A percentile compares a stretch with the other conserved stretches of the same genome.
phyloP scores from a whole-genome alignment of 164 flowering plant genomes.

The Magnolia sinica region DNA sequence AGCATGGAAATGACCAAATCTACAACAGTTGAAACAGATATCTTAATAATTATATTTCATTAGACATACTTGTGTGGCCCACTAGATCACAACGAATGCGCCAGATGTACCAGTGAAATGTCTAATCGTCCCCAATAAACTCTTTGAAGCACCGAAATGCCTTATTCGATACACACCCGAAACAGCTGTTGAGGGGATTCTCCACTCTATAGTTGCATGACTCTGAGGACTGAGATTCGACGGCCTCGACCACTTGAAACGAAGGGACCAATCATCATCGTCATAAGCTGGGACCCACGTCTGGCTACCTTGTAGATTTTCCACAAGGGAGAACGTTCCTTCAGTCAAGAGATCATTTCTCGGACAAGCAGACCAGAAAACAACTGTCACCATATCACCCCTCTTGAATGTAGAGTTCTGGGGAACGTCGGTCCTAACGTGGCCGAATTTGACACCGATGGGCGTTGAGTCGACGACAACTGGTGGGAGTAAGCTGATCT shows the following conservation, averaged over 20 bases:
- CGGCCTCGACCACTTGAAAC: slow-evolving; percentile 89
- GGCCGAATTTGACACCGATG: slow-evolving; percentile 69
- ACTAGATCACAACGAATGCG: slow-evolving; percentile 76
- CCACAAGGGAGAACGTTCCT: slow-evolving; percentile 90
- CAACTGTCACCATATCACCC: slow-evolving; percentile 59
- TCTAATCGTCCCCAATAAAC: slow-evolving; percentile 54
- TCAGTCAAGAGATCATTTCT: slow-evolving; percentile 95
- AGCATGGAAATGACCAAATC: too few species aligned
- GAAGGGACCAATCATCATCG: slow-evolving; percentile 90
- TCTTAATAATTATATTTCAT: too few species aligned
- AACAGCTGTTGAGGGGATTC: slow-evolving; percentile 58
- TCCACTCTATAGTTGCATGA: slow-evolving; percentile 82
- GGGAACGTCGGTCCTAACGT: slow-evolving; percentile 62
- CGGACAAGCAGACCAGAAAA: slow-evolving; percentile 93
- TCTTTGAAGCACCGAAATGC: slow-evolving; percentile 88
- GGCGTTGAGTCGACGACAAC: slow-evolving; percentile 80
- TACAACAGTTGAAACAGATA: too few species aligned
- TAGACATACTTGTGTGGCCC: neutral
- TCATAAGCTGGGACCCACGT: slow-evolving; percentile 82
- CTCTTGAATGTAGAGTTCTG: slow-evolving; percentile 64
- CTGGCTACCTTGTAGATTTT: slow-evolving; percentile 49
- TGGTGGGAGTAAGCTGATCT: slow-evolving; percentile 76
- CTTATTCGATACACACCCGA: slow-evolving; percentile 79
- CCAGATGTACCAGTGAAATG: slow-evolving; percentile 85
- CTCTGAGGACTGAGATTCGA: slow-evolving; percentile 66